Base-by-base conservation (phyloP, 169 alveolate genomes). In the Eimeria praecox region DNA sequence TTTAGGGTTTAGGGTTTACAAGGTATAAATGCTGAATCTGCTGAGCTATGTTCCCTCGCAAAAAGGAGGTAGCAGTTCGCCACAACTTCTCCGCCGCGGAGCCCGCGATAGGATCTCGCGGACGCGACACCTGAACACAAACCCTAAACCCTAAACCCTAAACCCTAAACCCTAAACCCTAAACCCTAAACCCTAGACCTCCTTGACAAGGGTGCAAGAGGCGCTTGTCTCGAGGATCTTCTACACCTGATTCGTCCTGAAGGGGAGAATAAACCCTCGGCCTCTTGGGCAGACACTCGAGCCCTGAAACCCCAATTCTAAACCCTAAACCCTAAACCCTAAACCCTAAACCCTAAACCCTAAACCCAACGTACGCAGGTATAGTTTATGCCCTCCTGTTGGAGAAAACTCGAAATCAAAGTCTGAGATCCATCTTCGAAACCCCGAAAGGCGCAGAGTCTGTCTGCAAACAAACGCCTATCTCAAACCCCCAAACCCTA, bases 141-240 rank as follows among this genome's bases (percentile, higher is more conserved):
- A 69, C 80, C 80, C 80, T 69, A 69, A 69, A 69, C 80, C 80
- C 80, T 69, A 69, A 69, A 69, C 80, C 80, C 80, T 69, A 69
- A 69, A 69, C 80, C 80, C 80, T 69, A 69, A 69, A 69, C 80
- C 80, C 80, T 69, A 69, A 69, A 30, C 46, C 10, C 46, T 69
- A 35, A 14, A 5, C 80, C 80, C 80, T 69, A 69, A 69, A 30
- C 46, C 10, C 46, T 69, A 35, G 3, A 5, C 20, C 3, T 56
- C 66, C 27, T 56, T 56, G 66, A 20, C 27, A 56, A 20, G 66
- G 66, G 20, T 56, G n/a, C 66, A 56, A 20, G 66, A 14, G 27
- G n/a, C 20, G 10, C 27, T 56, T 56, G 66, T 56, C 66, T 56
- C 20, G 66, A 56, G 6, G 14, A 52, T 52, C 6, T 52, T 52